These are phyloP conservation scores for Podospora pseudoanserina DNA, from an alignment of 495 filamentous ascomycete genomes.

Conservation along the genomic window DNA sequence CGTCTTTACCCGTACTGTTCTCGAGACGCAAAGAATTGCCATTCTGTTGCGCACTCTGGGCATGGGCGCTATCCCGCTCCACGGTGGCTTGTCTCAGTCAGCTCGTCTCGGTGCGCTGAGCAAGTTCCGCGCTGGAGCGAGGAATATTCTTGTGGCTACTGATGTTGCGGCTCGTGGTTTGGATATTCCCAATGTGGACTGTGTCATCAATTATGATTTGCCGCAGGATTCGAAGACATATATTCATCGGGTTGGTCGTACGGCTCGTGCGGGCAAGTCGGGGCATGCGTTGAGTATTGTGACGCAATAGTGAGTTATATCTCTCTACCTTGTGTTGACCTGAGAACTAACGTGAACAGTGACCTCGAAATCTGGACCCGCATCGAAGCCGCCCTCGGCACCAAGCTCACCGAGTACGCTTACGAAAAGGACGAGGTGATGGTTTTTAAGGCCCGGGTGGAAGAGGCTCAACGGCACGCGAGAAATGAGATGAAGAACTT, in stretches of 20 bases:
- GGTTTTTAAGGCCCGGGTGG: constrained; percentile 72
- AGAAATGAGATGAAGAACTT: constrained; percentile 77
- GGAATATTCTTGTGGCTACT: constrained; percentile 89
- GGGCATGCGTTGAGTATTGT: constrained; percentile 79
- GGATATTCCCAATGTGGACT: constrained; percentile 88
- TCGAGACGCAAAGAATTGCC: constrained; percentile 80
- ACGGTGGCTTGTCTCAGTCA: constrained; percentile 84
- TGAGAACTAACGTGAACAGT: constrained; percentile 17
- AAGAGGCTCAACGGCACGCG: constrained; percentile 80
- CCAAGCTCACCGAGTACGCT: constrained; percentile 66
- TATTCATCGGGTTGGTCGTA: constrained; percentile 91
- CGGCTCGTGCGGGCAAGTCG: constrained; percentile 81
- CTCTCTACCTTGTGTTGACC: background rate
- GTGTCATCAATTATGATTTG: constrained; percentile 84
- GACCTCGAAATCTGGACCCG: constrained; percentile 83
- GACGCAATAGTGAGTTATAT: constrained; percentile 64
- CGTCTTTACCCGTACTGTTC: constrained; percentile 89
- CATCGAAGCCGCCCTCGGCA: constrained; percentile 78
- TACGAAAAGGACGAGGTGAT: constrained; percentile 78
- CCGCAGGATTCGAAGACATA: constrained; percentile 85
- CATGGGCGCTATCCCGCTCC: constrained; percentile 77
- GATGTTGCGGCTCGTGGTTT: constrained; percentile 93
- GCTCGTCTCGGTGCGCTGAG: constrained; percentile 77
- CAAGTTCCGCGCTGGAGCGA: constrained; percentile 73
- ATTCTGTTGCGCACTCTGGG: constrained; percentile 74